Conservation (phyloP, 2,329 filamentous ascomycete genomes). For the Penicillium sp. region DNA sequence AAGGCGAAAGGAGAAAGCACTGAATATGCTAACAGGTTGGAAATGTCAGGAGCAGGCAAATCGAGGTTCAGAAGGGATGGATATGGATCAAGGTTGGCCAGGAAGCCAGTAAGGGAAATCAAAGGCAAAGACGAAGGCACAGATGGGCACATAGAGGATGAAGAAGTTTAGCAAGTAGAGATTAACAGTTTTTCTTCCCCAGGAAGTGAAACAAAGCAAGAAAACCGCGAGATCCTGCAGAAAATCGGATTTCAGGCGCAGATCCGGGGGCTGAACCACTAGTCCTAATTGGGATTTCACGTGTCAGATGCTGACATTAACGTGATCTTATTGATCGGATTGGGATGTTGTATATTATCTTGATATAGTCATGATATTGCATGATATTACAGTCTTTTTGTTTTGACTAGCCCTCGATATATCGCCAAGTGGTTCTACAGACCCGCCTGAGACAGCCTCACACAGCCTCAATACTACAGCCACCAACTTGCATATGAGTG, state of each 20-base stretch:
- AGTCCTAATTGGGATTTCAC: slow-evolving; percentile 23
- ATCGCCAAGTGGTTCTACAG: neutral
- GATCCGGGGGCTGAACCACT: slow-evolving; percentile 23
- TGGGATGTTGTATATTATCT: neutral
- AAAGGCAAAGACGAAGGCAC: slow-evolving; percentile 27
- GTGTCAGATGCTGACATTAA: slow-evolving; percentile 17
- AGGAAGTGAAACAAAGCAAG: slow-evolving; percentile 12
- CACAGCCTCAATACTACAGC: neutral
- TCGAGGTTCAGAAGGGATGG: slow-evolving; percentile 18
- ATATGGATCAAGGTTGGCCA: slow-evolving; percentile 22
- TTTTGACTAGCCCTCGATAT: neutral
- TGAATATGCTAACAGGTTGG: slow-evolving; percentile 15
- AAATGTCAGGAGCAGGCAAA: slow-evolving; percentile 16
- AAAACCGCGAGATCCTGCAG: slow-evolving; percentile 7
- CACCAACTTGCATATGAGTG: neutral
- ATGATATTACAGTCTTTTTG: neutral
- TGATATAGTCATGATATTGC: neutral
- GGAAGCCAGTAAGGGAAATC: slow-evolving; percentile 32
- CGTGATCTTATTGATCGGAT: slow-evolving; percentile 4
- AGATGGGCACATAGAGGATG: slow-evolving; percentile 42
- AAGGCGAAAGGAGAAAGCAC: slow-evolving; percentile 17
- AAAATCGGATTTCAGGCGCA: slow-evolving; percentile 24
- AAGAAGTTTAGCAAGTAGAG: neutral
- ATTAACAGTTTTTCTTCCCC: slow-evolving; percentile 6
- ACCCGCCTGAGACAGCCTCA: neutral